Conservation (phyloP, 2,329 filamentous ascomycete species). For the Metarhizium rileyi region DNA sequence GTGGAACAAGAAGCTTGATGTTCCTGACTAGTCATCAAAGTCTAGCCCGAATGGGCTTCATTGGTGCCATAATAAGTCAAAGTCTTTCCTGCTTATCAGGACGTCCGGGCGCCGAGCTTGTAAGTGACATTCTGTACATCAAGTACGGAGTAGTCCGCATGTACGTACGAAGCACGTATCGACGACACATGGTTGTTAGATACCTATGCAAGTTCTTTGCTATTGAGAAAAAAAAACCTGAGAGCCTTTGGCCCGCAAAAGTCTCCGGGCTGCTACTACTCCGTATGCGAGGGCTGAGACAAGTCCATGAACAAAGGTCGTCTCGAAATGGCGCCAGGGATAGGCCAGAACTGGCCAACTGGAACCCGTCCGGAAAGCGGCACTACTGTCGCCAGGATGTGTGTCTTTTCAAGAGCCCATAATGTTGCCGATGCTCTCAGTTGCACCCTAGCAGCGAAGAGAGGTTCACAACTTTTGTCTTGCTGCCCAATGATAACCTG, state of each 20-base stretch:
- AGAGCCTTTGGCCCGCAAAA: neutral
- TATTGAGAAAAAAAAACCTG: neutral
- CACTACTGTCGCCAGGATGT: constrained; percentile 12
- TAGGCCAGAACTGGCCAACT: constrained; percentile 30
- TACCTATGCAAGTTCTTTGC: neutral
- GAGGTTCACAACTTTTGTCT: neutral
- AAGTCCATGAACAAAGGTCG: constrained; percentile 4
- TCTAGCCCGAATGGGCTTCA: neutral
- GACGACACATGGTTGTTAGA: neutral
- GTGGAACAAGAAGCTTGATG: neutral
- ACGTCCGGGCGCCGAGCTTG: neutral
- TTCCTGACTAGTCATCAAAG: neutral
- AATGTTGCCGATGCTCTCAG: neutral
- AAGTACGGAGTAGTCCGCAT: no score
- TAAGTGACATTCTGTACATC: neutral
- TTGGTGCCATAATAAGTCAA: neutral
- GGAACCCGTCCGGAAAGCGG: constrained; percentile 31
- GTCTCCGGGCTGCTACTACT: neutral
- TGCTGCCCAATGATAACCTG: constrained; percentile 25
- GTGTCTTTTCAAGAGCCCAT: neutral
- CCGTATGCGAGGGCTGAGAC: neutral
- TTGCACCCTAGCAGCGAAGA: constrained; percentile 12
- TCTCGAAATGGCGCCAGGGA: constrained; percentile 10
- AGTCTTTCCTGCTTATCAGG: neutral
- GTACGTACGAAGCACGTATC: no score